phyloP scores from a whole-genome alignment of 73 alveolate species.

The Uronychia binucleata region DNA sequence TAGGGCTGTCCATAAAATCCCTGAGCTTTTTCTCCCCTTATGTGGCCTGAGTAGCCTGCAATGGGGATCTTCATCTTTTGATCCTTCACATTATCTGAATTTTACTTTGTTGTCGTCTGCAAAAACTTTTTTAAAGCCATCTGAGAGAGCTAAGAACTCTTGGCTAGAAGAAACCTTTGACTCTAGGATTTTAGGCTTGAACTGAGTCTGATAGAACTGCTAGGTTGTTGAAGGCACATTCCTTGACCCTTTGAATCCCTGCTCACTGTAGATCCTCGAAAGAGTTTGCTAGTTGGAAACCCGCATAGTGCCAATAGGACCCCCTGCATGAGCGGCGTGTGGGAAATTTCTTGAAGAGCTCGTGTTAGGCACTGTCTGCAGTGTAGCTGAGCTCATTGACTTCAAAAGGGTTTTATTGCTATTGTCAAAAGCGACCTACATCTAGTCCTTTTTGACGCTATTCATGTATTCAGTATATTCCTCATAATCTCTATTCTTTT shows the following conservation, averaged over 20 bases:
- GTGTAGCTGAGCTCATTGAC: not conserved
- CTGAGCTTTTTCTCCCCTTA: slow-evolving; percentile 57
- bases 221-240: not conserved
- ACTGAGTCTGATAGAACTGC: not conserved
- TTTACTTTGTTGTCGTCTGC: not conserved
- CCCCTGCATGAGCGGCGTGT: not conserved
- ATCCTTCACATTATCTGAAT: not conserved
- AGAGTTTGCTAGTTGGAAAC: not conserved
- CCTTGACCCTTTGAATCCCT: not conserved
- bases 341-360: not conserved
- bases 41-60: slow-evolving; percentile 66
- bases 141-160: slow-evolving; percentile 16
- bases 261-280: not conserved
- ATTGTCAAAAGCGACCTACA: not conserved
- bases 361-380: not conserved
- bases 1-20: slow-evolving; percentile 62
- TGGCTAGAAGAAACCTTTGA: slow-evolving; percentile 4
- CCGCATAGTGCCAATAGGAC: not conserved
- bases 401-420: not conserved
- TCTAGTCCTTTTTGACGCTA: not conserved
- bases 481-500: slow-evolving; percentile 26
- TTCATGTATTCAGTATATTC: slow-evolving; percentile 46
- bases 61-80: slow-evolving; percentile 47
- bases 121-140: slow-evolving; percentile 25
- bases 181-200: slow-evolving; percentile 48